A percentile compares a stretch with the other conserved stretches of the same genome.
Evolutionary conservation across 805 yeast species (phyloP).

Genomic region (Metschnikowia chrysomelidarum): DNA sequence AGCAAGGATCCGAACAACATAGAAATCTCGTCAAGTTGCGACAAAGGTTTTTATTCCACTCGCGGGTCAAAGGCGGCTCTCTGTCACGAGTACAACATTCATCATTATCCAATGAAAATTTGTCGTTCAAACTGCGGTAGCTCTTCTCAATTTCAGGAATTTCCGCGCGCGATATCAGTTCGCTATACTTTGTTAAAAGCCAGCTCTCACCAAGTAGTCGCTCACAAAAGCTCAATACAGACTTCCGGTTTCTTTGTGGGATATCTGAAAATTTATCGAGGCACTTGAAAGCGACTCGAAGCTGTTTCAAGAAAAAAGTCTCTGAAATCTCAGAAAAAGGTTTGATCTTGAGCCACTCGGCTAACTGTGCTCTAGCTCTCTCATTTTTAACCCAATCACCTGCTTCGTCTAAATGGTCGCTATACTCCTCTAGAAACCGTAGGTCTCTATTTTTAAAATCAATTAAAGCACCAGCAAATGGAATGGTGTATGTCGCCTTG

Average conservation of each 20-base stretch:
- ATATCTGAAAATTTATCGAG: constrained; percentile 7
- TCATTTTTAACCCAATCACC: constrained; percentile 8
- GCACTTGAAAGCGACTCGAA: constrained; percentile 11
- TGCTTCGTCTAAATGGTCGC: too few relatives aligned
- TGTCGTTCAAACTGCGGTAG: neutral
- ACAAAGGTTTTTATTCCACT: constrained; percentile 33
- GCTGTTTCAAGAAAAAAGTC: constrained; percentile 18
- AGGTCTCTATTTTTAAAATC: constrained; percentile 39
- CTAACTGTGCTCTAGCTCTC: constrained; percentile 24
- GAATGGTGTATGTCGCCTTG: constrained; percentile 3
- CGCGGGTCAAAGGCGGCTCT: constrained; percentile 21
- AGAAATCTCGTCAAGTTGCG: constrained; percentile 25
- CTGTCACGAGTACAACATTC: constrained; percentile 5
- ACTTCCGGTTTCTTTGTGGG: constrained; percentile 18
- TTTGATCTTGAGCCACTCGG: constrained; percentile 37
- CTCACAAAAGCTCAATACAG: constrained; percentile 21
- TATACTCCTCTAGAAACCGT: constrained; percentile 25
- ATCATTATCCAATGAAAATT: neutral
- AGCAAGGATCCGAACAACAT: constrained; percentile 26
- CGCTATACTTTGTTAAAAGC: constrained; percentile 22
- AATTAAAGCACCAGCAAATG: constrained; percentile 29
- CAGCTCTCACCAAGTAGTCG: constrained; percentile 20
- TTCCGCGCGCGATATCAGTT: constrained; percentile 13
- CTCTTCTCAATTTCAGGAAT: constrained; percentile 14
- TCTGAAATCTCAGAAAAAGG: constrained; percentile 34